Evolutionary conservation across 2,329 filamentous ascomycete genomes (phyloP).

Genomic region (Diaporthe batatas): DNA sequence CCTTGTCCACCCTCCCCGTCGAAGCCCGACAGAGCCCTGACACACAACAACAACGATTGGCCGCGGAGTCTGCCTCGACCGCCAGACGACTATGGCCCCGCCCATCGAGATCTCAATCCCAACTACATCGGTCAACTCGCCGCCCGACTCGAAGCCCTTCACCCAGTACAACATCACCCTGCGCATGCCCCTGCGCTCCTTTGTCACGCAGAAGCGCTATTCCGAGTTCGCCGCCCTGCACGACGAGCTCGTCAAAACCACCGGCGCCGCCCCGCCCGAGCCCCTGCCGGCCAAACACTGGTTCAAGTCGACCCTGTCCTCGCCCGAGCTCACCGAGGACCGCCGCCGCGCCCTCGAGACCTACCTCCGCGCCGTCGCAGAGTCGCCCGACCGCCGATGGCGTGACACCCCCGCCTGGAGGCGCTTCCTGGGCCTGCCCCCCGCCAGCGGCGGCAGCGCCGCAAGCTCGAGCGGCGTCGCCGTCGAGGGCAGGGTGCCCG

Average conservation of each 20-base stretch:
- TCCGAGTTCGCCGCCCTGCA: constrained; percentile 82
- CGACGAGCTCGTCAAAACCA: constrained; percentile 68
- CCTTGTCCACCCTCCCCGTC: no score
- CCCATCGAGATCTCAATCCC: constrained; percentile 77
- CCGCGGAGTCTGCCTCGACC: neutral
- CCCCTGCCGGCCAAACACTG: constrained; percentile 81
- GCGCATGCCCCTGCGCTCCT: constrained; percentile 80
- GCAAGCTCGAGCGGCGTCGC: constrained; percentile 60
- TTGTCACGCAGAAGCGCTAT: constrained; percentile 84
- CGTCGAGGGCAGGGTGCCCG: constrained; percentile 48
- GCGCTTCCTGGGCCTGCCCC: constrained; percentile 78
- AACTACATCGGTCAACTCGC: constrained; percentile 69
- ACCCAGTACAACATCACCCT: constrained; percentile 85
- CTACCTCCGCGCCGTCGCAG: constrained; percentile 80
- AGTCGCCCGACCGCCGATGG: constrained; percentile 81
- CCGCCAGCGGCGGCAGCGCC: constrained; percentile 58
- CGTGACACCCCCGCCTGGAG: constrained; percentile 80
- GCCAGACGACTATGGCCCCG: constrained; percentile 66
- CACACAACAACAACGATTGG: neutral
- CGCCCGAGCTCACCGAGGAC: constrained; percentile 76
- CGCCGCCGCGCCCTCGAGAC: constrained; percentile 77
- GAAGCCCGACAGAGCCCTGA: neutral
- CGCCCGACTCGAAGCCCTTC: constrained; percentile 72
- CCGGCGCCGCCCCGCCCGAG: constrained; percentile 74
- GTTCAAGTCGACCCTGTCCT: constrained; percentile 80